Evolutionary conservation across 441 rosid species (phyloP), one percentile per base, ranked within the genome.

Genomic region (Gossypium gossypioides): DNA sequence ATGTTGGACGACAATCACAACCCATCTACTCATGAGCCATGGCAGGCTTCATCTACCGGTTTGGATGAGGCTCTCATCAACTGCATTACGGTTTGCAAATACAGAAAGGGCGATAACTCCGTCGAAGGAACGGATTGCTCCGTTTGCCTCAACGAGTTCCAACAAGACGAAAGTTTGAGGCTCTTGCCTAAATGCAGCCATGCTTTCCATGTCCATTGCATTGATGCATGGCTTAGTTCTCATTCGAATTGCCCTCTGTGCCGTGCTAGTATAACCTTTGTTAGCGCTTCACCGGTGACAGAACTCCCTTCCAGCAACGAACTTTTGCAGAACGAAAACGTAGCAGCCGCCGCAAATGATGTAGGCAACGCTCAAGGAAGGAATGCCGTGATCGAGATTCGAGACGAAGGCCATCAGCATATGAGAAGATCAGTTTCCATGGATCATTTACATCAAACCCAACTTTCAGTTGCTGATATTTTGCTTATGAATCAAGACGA

Each of bases 181-280:
- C 84, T 94, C 16, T 78, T 94, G 80, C 98, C 98, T 2, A 90
- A 88, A 61, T 91, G 98, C 58, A 84, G 84, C 54, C 98, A 94
- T 68, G 89, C 85, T 69, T 94, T 94, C 69, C 98, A 91, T 67
- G 84, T 94, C 12, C 81, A 77, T 10, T 94, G 98, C 78, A 90
- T 94, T 46, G 98, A 94, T 80, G 83, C 87, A 7, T 94, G 98
- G 96, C 97, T 94, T 12, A 80, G 70, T 56, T 87, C 92, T 75
- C 98, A 94, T 79, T 84, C 96, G 0, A 90, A 83, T 68, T 94
- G 97, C 78, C 98, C 98, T 0, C 71, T 94, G 68, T 91, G 97
- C 61, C 93, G 97, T 2, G 88, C 96, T 40, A 85, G 87, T 62
- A 83, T 89, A 34, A 64, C 79, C 13, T 76, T 74, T 51, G 9